Evolutionary conservation across 2,329 filamentous ascomycete species (phyloP), one percentile per base, ranked within the genome.

Genomic region (Diaporthe helianthi): DNA sequence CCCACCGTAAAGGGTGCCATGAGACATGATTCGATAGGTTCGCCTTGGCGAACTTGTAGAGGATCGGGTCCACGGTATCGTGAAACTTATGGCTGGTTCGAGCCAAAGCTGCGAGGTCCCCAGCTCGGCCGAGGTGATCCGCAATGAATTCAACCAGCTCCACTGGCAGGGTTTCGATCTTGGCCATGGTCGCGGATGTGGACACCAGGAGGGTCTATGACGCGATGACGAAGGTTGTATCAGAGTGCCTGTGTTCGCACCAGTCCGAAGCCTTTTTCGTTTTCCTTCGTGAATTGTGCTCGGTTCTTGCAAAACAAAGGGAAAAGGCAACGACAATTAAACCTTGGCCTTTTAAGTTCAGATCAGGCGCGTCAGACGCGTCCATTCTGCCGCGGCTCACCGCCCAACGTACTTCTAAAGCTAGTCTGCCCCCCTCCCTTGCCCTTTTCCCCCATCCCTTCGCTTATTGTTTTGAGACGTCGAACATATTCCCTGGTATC

Each of bases 141-240:
- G 74, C 68, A 31, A 77, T 69, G n/a, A 74, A 73, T 17, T 71
- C 69, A 12, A 77, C 38, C 19, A 77, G 72, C 71, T 77, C 76
- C 36, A 71, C 71, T 19, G 76, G 75, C 5, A 77, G 71, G 3
- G 70, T 71, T 22, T 33, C 47, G 49, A 68, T 68, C 38, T 22
- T 54, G 8, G 55, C 38, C 66, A 68, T 68, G 17, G 7, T 22
- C 2, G 46, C 44, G 2, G 12, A 22, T 31, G 15, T 17, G 26
- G 15, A 24, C 52, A 24, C n/a, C 3, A 22, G 24, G 15, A 7
- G 29, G 8, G 2, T 26, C 26, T 19, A 15, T 15, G 41, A 24
- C 31, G 24, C 8, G 10, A 8, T 29, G 6, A 46, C 8, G 29
- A 8, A 31, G 10, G 12, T 4, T 49, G n/a, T 12, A 7, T 26